Evolutionary conservation across 177 flowering plant genomes (phyloP), one percentile per base, ranked within the genome.

Genomic region (Vitis hybrid): DNA sequence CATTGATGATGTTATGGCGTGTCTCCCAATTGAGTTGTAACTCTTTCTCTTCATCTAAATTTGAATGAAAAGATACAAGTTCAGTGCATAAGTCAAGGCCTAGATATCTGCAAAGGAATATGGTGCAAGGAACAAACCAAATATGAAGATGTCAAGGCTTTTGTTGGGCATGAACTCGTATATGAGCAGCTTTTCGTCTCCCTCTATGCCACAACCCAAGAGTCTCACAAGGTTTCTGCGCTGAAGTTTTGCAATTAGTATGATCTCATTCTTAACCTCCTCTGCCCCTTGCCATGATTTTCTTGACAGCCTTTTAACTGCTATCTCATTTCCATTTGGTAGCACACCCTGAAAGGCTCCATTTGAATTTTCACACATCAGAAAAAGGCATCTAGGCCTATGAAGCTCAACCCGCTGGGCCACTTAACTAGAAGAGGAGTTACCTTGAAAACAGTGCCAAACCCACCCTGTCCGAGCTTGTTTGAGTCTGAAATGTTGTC

Each of bases 341-440:
- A 52, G 55, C 55, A 52, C 55, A 52, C 55, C 55, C 55, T 52
- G 55, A 52, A 52, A 52, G 23, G 40, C 40, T 34, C 40, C 40
- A 34, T 34, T 34, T 34, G 5, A 34, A 34, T 34, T 34, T 34
- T 34, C 5, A 34, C 40, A 5, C 6, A 34, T 34, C 6, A 34
- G 40, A 34, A 34, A 34, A 34, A 34, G 5, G 40, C 40, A 34
- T 34, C 40, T 34, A 32, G 85, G 91, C 49, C 88, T 80, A 56
- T 87, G 91, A 4, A 86, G 91, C 74, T 82, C 87, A 12, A 85
- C 77, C 4, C 85, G 5, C 40, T 34, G 40, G 6, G 6, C 40
- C 40, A 34, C 5, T 34, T 5, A 34, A 34, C 6, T 34, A 34
- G 40, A 34, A 34, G 40, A 34, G 40, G 40, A 34, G 40, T 34